Conservation (phyloP, 1,284 basidiomycete species). For the Ganoderma boninense region DNA sequence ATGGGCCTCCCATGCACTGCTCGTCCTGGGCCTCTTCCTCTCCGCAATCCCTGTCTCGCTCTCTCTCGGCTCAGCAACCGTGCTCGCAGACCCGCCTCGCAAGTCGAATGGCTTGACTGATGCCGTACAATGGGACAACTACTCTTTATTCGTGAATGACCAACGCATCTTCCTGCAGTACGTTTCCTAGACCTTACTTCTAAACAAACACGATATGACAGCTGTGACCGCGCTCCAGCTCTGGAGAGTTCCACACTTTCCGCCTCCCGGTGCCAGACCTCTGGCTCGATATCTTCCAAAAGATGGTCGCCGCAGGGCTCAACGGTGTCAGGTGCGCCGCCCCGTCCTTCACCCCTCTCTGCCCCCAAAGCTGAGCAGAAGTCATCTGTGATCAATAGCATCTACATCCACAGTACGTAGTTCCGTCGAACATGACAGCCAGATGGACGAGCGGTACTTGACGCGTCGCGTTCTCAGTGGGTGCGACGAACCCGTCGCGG, state of each 20-base stretch:
- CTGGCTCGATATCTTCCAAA: slow-evolving; percentile 87
- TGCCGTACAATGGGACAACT: slow-evolving; percentile 44
- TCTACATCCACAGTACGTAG: slow-evolving; percentile 62
- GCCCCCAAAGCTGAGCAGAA: background rate
- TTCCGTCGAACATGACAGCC: background rate
- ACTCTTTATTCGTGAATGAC: slow-evolving; percentile 40
- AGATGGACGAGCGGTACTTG: background rate
- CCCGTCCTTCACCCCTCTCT: no score
- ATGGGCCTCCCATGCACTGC: slow-evolving; percentile 29
- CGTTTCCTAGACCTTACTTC: slow-evolving; percentile 34
- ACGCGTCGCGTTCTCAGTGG: slow-evolving; percentile 46
- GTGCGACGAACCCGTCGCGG: slow-evolving; percentile 76
- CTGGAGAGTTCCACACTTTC: slow-evolving; percentile 87
- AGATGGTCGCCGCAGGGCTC: slow-evolving; percentile 82
- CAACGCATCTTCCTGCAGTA: slow-evolving; percentile 57
- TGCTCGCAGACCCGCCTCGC: slow-evolving; percentile 37
- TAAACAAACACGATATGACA: no score
- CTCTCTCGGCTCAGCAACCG: background rate
- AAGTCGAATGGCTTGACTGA: slow-evolving; percentile 41
- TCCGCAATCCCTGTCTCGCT: slow-evolving; percentile 25
- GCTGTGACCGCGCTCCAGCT: slow-evolving; percentile 44
- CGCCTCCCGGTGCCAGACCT: slow-evolving; percentile 80
- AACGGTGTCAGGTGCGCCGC: slow-evolving; percentile 64
- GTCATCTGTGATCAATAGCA: slow-evolving; percentile 45
- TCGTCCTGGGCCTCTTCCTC: slow-evolving; percentile 25